Evolutionary conservation across 2,329 filamentous ascomycete genomes (phyloP).

Genomic region (Trichoderma polysporum): DNA sequence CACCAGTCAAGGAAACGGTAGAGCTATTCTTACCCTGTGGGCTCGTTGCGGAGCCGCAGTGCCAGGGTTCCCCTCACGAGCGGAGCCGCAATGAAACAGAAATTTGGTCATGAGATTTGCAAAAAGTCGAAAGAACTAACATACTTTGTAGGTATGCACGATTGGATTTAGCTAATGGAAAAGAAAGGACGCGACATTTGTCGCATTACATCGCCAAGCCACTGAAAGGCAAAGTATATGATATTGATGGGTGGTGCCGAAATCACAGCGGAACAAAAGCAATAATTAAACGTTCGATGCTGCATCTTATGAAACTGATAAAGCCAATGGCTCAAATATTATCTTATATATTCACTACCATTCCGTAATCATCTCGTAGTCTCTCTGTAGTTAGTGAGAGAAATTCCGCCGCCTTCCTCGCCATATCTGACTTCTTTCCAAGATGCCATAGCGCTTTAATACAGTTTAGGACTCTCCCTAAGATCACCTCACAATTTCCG

Average conservation of each 20-base stretch:
- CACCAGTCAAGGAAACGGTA: too few relatives aligned
- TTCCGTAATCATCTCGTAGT: background rate
- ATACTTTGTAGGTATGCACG: too few relatives aligned
- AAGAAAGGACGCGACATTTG: too few relatives aligned
- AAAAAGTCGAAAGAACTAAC: too few relatives aligned
- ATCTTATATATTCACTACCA: background rate
- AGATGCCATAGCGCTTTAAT: background rate
- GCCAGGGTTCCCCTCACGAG: background rate
- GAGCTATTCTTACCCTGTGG: too few relatives aligned
- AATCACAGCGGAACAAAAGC: too few relatives aligned
- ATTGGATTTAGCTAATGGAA: too few relatives aligned
- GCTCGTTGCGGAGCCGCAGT: background rate
- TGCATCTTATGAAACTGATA: background rate
- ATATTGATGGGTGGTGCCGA: background rate
- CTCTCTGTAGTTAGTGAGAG: background rate
- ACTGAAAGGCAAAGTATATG: background rate
- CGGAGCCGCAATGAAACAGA: background rate
- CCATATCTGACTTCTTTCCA: background rate
- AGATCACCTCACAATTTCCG: background rate
- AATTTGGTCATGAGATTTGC: background rate
- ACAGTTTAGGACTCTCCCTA: background rate
- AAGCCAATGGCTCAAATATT: background rate
- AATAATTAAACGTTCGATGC: background rate
- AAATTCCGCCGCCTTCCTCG: background rate
- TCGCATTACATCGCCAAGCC: too few relatives aligned